Evolutionary conservation across 257 asterid species (phyloP), one percentile per base, ranked within the genome.

Genomic region (Anisodus tanguticus): DNA sequence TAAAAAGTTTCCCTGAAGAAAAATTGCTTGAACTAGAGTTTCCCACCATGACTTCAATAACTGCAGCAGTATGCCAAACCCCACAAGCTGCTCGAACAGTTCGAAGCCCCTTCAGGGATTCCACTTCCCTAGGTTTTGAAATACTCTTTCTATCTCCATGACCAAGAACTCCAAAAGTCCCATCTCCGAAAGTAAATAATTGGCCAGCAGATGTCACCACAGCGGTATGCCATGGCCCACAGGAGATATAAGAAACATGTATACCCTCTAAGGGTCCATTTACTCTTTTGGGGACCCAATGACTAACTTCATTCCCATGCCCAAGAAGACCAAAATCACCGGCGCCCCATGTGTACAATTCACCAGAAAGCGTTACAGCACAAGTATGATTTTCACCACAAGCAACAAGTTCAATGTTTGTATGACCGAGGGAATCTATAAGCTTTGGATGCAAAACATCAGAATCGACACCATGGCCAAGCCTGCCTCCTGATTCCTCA

Each of bases 181-280:
- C 98, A 88, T 93, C 96, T 22, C 98, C 98, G 80, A 91, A 95
- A 85, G 98, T 95, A 86, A 92, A 93, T 91, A 95, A 85, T 86
- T 93, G 98, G 83, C 98, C 98, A 45, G 98, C 92, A 85, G 98
- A 95, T 84, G 98, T 91, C 89, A 95, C 98, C 41, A 93, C 92
- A 84, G 98, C 96, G 67, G 98, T 95, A 88, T 95, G 98, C 98
- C 98, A 95, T 63, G 98, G 97, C 77, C 98, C 98, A 87, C 98
- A 95, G 57, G 98, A 88, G 86, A 95, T 91, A 16, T 91, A 91
- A 76, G 97, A 93, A 85, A 95, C 96, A 69, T 92, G 98, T 85
- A 92, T 89, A 84, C 98, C 98, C 85, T 92, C 97, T 71, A 95
- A 88, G 54, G 97, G 96, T 68, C 97, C 97, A 85, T 88, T 89